Evolutionary conservation across 1,284 basidiomycete species (phyloP).

Genomic region (Ceratobasidium sp.): DNA sequence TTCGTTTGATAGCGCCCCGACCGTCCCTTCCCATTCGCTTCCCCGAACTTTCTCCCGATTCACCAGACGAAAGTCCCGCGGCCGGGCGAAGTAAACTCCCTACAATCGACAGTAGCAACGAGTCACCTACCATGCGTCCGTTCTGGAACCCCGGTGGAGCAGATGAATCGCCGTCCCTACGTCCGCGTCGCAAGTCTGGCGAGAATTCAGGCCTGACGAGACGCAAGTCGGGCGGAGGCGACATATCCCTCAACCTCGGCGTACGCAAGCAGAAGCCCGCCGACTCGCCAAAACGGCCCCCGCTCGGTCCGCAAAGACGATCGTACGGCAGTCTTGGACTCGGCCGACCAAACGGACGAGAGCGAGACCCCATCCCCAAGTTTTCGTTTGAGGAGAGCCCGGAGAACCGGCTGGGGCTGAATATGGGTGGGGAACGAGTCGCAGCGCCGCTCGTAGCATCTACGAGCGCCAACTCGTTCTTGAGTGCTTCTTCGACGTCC

Average conservation of each 20-base stretch:
- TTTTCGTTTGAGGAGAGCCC: constrained; percentile 27
- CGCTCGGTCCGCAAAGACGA: constrained; percentile 10
- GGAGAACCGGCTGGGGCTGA: constrained; percentile 41
- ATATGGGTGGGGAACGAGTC: not conserved
- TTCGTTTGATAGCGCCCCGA: constrained; percentile 18
- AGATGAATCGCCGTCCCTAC: constrained; percentile 37
- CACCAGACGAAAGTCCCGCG: constrained; percentile 41
- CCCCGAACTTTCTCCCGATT: constrained; percentile 36
- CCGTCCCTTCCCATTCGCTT: constrained; percentile 40
- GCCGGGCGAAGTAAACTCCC: constrained; percentile 24
- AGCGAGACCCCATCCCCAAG: constrained; percentile 20
- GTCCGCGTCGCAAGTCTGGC: constrained; percentile 34
- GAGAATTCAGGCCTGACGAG: constrained; percentile 5
- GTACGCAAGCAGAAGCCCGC: constrained; percentile 14
- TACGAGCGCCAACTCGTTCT: constrained; percentile 23
- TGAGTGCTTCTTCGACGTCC: not conserved
- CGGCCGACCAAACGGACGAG: constrained; percentile 17
- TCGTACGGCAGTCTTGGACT: constrained; percentile 34
- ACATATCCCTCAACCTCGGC: constrained; percentile 10
- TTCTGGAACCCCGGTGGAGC: constrained; percentile 16
- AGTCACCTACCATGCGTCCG: constrained; percentile 38
- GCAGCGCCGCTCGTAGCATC: not conserved
- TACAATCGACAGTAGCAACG: constrained; percentile 21
- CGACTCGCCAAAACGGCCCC: constrained; percentile 10
- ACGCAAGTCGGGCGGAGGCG: constrained; percentile 22